Evolutionary conservation across 2,329 filamentous ascomycete genomes (phyloP).

Genomic region (Metarhizium anisopliae): DNA sequence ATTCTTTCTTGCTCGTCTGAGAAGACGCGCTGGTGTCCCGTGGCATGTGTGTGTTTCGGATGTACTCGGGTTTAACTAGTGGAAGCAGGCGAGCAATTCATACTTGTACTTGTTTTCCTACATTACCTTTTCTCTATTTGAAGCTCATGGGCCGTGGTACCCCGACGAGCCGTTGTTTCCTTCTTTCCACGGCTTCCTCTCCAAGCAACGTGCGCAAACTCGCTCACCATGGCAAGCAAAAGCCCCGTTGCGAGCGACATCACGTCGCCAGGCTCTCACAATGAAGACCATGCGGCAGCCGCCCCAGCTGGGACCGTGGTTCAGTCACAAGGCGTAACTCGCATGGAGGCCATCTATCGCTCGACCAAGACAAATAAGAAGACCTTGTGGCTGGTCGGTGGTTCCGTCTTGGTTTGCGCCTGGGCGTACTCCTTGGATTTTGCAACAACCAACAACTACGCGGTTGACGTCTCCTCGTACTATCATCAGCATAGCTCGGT

Average conservation of each 20-base stretch:
- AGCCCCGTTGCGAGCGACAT: background rate
- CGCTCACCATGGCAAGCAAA: background rate
- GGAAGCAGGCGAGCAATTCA: too few relatives aligned
- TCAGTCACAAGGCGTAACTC: slow-evolving; percentile 18
- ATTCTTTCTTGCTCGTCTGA: background rate
- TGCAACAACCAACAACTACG: slow-evolving; percentile 20
- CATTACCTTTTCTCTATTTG: too few relatives aligned
- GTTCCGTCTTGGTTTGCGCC: slow-evolving; percentile 21
- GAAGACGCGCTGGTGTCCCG: too few relatives aligned
- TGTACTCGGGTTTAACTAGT: too few relatives aligned
- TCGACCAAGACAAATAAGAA: slow-evolving; percentile 15
- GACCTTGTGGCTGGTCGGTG: slow-evolving; percentile 17
- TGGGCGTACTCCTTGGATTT: slow-evolving; percentile 22
- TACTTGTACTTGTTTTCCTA: too few relatives aligned
- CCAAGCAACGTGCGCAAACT: background rate
- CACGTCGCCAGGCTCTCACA: background rate
- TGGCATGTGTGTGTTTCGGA: too few relatives aligned
- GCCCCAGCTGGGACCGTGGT: slow-evolving; percentile 9
- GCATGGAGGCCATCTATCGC: slow-evolving; percentile 22
- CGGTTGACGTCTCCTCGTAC: slow-evolving; percentile 18
- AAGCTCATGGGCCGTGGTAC: too few relatives aligned
- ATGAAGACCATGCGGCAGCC: background rate
- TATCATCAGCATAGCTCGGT: slow-evolving; percentile 19
- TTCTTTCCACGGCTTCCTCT: background rate
- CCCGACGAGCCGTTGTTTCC: background rate